A percentile compares a stretch with the other conserved stretches of the same genome.
Conservation (phyloP, 148 eudicot species). For the Nepenthes gracilis region DNA sequence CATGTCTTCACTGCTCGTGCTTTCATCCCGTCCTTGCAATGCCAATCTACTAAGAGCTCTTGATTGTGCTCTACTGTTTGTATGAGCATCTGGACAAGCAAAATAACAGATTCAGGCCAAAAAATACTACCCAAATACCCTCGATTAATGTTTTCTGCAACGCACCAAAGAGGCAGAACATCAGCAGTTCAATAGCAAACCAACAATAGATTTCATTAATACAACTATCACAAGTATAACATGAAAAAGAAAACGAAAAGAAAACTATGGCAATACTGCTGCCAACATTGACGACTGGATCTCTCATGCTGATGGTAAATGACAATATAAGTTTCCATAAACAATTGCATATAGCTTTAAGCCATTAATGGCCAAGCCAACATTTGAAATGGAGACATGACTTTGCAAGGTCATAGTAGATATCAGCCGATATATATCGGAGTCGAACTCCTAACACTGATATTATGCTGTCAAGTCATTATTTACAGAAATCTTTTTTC, state of each 20-base stretch:
- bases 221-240: background rate
- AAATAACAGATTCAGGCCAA: constrained; percentile 3
- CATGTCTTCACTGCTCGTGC: constrained; percentile 54
- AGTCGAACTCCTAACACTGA: no score
- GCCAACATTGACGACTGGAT: background rate
- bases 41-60: constrained; percentile 37
- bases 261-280: background rate
- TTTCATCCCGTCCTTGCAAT: constrained; percentile 37
- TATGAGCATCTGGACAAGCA: constrained; percentile 49
- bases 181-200: background rate
- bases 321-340: background rate
- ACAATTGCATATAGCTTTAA: no score
- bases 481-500: no score
- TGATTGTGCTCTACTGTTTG: constrained; percentile 33
- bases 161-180: background rate
- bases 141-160: background rate
- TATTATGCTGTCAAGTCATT: no score
- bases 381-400: no score
- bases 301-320: background rate
- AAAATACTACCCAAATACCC: background rate
- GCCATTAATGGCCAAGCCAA: no score
- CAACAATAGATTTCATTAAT: background rate
- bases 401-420: no score
- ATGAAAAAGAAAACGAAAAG: background rate
- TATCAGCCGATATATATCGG: no score